These are phyloP conservation scores for Eremochloa ophiuroides DNA, from an alignment of 176 grass and related monocot species.

Conservation along the genomic window DNA sequence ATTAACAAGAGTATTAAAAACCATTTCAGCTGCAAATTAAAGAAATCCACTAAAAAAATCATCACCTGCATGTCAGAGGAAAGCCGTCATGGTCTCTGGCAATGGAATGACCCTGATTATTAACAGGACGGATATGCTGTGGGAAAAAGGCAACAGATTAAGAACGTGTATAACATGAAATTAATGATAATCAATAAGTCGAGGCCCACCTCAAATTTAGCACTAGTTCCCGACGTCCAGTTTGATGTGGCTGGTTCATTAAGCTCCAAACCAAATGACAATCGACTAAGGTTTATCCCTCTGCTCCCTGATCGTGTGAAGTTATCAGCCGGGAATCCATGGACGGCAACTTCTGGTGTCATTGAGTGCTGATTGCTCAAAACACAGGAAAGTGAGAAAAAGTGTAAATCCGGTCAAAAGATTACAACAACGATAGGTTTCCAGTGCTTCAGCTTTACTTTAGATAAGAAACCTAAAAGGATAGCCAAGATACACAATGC, in stretches of 20 bases:
- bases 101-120: constrained; percentile 85
- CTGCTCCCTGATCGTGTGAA: constrained; percentile 78
- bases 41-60: not conserved
- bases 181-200: not conserved
- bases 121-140: constrained; percentile 81
- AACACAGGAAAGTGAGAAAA: constrained; percentile 28
- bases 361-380: constrained; percentile 76
- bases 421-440: not conserved
- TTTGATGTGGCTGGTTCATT: constrained; percentile 91
- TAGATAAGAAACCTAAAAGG: not conserved
- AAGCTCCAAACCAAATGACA: constrained; percentile 79
- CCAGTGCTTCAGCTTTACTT: not conserved
- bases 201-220: constrained; percentile 78
- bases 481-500: not conserved
- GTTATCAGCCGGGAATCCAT: constrained; percentile 82
- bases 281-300: constrained; percentile 74
- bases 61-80: constrained; percentile 92
- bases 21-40: not conserved
- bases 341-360: constrained; percentile 86
- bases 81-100: constrained; percentile 77
- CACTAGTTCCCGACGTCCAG: constrained; percentile 80
- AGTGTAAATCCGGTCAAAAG: not conserved
- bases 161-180: not conserved
- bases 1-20: constrained; percentile 9
- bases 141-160: not conserved